These are phyloP conservation scores for Taiwanofungus camphoratus DNA, from an alignment of 1,284 basidiomycete genomes.

Conservation along the genomic window DNA sequence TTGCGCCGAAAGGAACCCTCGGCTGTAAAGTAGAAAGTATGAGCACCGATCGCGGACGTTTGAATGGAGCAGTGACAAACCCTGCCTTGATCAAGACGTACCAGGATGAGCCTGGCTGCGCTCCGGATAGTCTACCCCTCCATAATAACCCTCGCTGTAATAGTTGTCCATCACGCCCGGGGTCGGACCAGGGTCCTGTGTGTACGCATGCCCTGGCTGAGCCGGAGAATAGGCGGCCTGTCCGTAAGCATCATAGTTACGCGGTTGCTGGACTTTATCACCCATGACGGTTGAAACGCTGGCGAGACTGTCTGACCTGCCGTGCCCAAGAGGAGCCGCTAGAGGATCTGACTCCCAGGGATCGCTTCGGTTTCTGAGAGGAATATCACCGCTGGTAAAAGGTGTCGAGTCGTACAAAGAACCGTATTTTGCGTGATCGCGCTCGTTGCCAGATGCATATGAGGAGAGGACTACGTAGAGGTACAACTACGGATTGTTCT, in stretches of 20 bases:
- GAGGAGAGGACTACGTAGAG: constrained; percentile 64
- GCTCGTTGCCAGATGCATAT: constrained; percentile 71
- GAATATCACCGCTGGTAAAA: constrained; percentile 59
- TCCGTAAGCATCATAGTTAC: constrained; percentile 32
- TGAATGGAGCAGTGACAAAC: constrained; percentile 15
- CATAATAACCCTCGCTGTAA: constrained; percentile 18
- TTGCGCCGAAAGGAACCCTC: constrained; percentile 49
- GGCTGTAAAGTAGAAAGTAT: constrained; percentile 30
- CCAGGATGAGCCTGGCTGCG: constrained; percentile 44
- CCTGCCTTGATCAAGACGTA: constrained; percentile 33
- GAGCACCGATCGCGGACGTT: constrained; percentile 13
- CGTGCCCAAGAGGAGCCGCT: constrained; percentile 33
- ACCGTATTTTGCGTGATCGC: constrained; percentile 78
- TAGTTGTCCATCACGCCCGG: constrained; percentile 28
- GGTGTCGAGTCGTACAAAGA: constrained; percentile 65
- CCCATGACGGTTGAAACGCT: constrained; percentile 53
- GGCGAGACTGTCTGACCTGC: constrained; percentile 42
- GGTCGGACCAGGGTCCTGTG: constrained; percentile 40
- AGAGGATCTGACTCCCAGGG: constrained; percentile 70
- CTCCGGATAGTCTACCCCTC: constrained; percentile 33
- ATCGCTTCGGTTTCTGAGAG: constrained; percentile 57
- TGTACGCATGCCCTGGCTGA: constrained; percentile 33
- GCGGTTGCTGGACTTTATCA: constrained; percentile 42
- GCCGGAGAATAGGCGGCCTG: constrained; percentile 23
- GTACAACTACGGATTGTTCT: constrained; percentile 46